A percentile compares a stretch with the other conserved stretches of the same genome.
Conservation (phyloP, 108 stramenopile genomes). For the Cyclostephanos invisitatus region DNA sequence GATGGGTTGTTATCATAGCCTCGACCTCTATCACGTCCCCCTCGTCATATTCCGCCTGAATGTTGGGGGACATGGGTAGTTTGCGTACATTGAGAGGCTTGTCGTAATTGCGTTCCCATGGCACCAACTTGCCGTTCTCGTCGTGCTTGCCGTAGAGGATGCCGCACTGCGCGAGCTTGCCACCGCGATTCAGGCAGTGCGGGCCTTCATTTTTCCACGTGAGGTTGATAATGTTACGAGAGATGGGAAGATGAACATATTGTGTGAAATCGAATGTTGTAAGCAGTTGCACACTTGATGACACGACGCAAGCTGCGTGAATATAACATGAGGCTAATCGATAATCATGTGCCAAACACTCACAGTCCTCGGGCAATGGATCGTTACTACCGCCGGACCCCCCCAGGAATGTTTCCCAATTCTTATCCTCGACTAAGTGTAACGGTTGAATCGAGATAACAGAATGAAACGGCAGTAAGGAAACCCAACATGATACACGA, state of each 20-base stretch:
- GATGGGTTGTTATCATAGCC: slow-evolving; percentile 56
- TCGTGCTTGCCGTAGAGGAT: not conserved
- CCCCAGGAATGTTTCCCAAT: slow-evolving; percentile 1
- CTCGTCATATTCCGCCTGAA: slow-evolving; percentile 38
- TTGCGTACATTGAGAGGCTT: slow-evolving; percentile 39
- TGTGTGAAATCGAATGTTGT: too few species aligned
- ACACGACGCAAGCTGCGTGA: too few species aligned
- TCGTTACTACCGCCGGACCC: slow-evolving; percentile 12
- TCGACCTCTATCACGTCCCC: slow-evolving; percentile 40
- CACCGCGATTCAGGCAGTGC: slow-evolving; percentile 38
- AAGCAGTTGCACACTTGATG: too few species aligned
- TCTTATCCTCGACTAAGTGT: not conserved
- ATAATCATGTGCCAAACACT: not conserved
- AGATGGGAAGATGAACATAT: too few species aligned
- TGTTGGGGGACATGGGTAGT: slow-evolving; percentile 35
- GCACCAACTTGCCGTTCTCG: not conserved
- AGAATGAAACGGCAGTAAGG: not conserved
- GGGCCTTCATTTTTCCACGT: slow-evolving; percentile 37
- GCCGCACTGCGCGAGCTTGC: slow-evolving; percentile 39
- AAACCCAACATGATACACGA: not conserved
- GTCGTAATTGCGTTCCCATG: slow-evolving; percentile 49
- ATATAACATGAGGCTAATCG: too few species aligned
- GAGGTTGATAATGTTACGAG: not conserved
- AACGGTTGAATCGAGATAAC: not conserved
- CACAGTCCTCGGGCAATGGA: slow-evolving; percentile 23